phyloP scores from a whole-genome alignment of 1,284 basidiomycete species.

The Ganoderma lingzhi region DNA sequence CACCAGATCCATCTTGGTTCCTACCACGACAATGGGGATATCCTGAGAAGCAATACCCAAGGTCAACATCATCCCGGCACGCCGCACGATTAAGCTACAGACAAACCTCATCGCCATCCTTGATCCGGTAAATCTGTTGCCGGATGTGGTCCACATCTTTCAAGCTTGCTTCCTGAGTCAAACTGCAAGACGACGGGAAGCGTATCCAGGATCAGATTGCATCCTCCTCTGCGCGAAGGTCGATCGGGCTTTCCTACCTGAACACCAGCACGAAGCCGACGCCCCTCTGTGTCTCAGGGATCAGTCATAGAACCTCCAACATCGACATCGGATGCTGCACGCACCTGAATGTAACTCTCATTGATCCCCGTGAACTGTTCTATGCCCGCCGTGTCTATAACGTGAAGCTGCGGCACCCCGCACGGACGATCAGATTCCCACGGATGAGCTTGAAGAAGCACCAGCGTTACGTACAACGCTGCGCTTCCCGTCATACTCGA shows the following conservation, averaged over 20 bases:
- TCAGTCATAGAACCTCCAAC: not conserved
- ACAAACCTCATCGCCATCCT: constrained; percentile 69
- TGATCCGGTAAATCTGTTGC: constrained; percentile 83
- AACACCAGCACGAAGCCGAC: constrained; percentile 87
- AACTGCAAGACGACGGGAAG: constrained; percentile 48
- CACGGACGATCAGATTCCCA: constrained; percentile 9
- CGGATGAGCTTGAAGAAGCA: not conserved
- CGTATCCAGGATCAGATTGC: not conserved
- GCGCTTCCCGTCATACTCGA: constrained; percentile 61
- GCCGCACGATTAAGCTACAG: not conserved
- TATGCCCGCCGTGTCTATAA: constrained; percentile 91
- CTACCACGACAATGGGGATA: constrained; percentile 87
- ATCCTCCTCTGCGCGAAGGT: not conserved
- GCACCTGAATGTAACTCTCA: constrained; percentile 81
- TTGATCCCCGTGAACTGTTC: constrained; percentile 85
- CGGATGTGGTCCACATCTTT: constrained; percentile 81
- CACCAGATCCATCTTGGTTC: constrained; percentile 86
- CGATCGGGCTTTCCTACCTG: constrained; percentile 53
- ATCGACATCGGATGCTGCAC: constrained; percentile 11
- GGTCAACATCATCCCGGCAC: not conserved
- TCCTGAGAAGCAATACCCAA: constrained; percentile 45
- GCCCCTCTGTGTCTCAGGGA: constrained; percentile 57
- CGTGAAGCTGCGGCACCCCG: constrained; percentile 66
- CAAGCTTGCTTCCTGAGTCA: constrained; percentile 81
- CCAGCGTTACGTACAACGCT: constrained; percentile 37